Base-by-base conservation (phyloP, 768 basidiomycete genomes). In the Serpula lacrymans region DNA sequence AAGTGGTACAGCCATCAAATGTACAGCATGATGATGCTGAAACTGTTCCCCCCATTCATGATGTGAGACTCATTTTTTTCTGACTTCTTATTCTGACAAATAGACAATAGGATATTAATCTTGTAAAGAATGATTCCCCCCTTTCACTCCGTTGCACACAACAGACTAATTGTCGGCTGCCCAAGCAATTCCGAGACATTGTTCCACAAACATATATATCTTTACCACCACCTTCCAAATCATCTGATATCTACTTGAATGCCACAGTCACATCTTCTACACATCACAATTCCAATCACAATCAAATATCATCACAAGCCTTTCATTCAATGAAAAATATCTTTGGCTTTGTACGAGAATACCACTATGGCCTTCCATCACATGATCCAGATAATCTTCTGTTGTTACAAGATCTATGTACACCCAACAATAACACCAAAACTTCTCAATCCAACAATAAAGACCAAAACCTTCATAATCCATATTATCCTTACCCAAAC, bases 401-500 rank as follows among this genome's bases (percentile, higher is more conserved):
- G 17, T n/a, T n/a, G n/a, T n/a, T n/a, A n/a, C n/a, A n/a, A n/a
- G n/a, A n/a, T n/a, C n/a, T n/a, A n/a, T n/a, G n/a, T n/a, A n/a
- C n/a, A n/a, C n/a, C n/a, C n/a, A n/a, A n/a, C n/a, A n/a, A n/a
- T n/a, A n/a, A n/a, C n/a, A n/a, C n/a, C n/a, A n/a, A n/a, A n/a
- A n/a, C n/a, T n/a, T n/a, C n/a, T 18, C 12, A 18, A 11, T 5
- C 37, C 1, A 5, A 16, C 11, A 30, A 27, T 18, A 11, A n/a
- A n/a, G 34, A 20, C 4, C 11, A 11, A 18, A 20, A n/a, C 35
- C 10, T 21, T 37, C 20, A 17, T 12, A 38, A 6, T 10, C 20
- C 30, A n/a, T 47, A 47, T 16, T n/a, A 39, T 13, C 52, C 48
- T 3, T 50, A 45, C 34, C 50, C 53, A n/a, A 54, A 50, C 17